Percentiles rank a stretch among this genome's conserved stretches.
phyloP scores from a whole-genome alignment of 345 rosid species.

The Aurinia saxatilis region DNA sequence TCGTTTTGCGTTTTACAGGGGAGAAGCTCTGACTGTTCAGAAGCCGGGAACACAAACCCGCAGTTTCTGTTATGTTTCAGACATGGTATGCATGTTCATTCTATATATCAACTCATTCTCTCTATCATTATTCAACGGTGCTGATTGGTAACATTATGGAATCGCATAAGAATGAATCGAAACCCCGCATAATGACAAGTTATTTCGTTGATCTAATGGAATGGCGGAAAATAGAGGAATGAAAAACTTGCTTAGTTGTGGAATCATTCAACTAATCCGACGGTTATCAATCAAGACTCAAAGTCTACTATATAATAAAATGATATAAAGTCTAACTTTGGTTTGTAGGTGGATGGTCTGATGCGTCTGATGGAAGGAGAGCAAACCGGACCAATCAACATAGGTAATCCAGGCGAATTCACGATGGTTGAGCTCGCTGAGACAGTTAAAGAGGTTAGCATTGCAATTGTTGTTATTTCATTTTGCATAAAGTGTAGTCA shows the following conservation, averaged over 20 bases:
- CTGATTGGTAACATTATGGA: too few species aligned
- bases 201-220: too few species aligned
- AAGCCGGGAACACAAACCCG: conserved; percentile 94
- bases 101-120: not conserved
- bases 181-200: too few species aligned
- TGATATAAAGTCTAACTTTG: not conserved
- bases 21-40: conserved; percentile 86
- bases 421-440: conserved; percentile 88
- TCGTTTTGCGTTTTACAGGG: conserved; percentile 33
- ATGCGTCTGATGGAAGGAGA: conserved; percentile 94
- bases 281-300: not conserved
- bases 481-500: not conserved
- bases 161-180: too few species aligned
- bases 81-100: conserved; percentile 51
- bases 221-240: too few species aligned
- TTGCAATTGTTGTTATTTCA: not conserved
- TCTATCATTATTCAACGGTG: too few species aligned
- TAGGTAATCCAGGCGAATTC: conserved; percentile 95
- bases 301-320: not conserved
- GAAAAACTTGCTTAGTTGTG: not conserved
- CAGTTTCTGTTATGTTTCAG: conserved; percentile 96
- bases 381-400: conserved; percentile 83
- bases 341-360: conserved; percentile 75
- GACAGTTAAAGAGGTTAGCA: conserved; percentile 74
- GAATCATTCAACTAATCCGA: too few species aligned